phyloP scores from a whole-genome alignment of 495 filamentous ascomycete genomes.

The Xylaria nigripes region DNA sequence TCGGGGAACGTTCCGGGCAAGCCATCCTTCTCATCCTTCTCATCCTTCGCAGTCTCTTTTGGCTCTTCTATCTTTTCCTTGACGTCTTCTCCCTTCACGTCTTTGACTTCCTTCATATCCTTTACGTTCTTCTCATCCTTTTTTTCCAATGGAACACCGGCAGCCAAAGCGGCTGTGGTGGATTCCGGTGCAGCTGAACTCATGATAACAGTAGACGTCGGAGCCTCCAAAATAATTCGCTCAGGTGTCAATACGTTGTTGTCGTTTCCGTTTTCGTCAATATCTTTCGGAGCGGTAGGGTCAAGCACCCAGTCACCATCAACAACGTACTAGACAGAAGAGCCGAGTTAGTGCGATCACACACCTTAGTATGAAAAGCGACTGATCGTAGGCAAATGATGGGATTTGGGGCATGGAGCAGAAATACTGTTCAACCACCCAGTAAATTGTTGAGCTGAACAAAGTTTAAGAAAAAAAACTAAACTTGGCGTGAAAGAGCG shows the following conservation, averaged over 20 bases:
- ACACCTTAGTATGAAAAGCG: background rate
- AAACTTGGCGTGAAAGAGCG: background rate
- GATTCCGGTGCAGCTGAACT: slow-evolving; percentile 27
- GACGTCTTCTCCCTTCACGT: slow-evolving; percentile 22
- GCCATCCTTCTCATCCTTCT: slow-evolving; percentile 25
- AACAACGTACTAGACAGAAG: slow-evolving; percentile 67
- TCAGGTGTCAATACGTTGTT: slow-evolving; percentile 83
- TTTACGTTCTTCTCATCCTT: slow-evolving; percentile 12
- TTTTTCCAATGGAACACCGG: slow-evolving; percentile 24
- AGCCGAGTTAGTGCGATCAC: slow-evolving; percentile 9
- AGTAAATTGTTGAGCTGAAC: background rate
- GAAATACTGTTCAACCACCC: background rate
- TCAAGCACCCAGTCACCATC: slow-evolving; percentile 82
- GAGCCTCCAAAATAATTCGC: slow-evolving; percentile 48
- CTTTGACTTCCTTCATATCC: slow-evolving; percentile 15
- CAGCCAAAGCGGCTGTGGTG: slow-evolving; percentile 31
- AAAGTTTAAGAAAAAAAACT: background rate
- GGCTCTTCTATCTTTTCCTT: background rate
- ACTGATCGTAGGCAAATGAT: background rate
- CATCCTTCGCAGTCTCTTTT: slow-evolving; percentile 4
- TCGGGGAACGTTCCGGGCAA: slow-evolving; percentile 75
- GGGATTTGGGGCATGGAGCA: background rate
- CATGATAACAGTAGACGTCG: slow-evolving; percentile 46
- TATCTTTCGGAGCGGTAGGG: slow-evolving; percentile 65
- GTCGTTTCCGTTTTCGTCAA: slow-evolving; percentile 65